A percentile compares a stretch with the other conserved stretches of the same genome.
These are phyloP conservation scores for Phytophthora podocarpi DNA, from an alignment of 352 stramenopile genomes.

Conservation along the genomic window DNA sequence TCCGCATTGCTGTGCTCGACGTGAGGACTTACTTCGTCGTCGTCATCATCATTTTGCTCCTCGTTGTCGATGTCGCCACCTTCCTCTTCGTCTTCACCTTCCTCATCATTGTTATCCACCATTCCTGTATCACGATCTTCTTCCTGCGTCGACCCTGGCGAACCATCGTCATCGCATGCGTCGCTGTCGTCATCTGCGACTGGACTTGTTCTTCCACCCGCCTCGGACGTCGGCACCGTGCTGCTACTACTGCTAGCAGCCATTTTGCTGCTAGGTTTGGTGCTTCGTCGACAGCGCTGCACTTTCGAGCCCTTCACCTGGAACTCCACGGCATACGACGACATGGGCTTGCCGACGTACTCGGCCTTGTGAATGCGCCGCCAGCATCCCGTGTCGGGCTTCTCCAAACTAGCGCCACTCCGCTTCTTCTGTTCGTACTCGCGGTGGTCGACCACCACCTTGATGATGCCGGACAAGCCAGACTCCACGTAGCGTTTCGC, in stretches of 20 bases:
- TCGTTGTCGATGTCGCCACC: background rate
- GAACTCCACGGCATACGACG: constrained; percentile 73
- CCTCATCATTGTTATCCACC: background rate
- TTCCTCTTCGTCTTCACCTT: constrained; percentile 2
- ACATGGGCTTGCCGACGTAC: constrained; percentile 66
- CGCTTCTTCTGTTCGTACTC: constrained; percentile 62
- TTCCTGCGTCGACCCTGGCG: background rate
- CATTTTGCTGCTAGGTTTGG: constrained; percentile 1
- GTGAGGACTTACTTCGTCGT: background rate
- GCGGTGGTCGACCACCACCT: constrained; percentile 89
- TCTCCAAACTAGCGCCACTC: constrained; percentile 32
- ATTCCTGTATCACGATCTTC: background rate
- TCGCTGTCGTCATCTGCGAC: background rate
- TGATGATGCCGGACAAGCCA: constrained; percentile 83
- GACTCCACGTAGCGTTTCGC: constrained; percentile 90
- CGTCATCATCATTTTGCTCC: background rate
- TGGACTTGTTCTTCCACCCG: background rate
- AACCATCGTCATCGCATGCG: background rate
- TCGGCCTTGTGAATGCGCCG: constrained; percentile 65
- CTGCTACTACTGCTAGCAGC: constrained; percentile 4
- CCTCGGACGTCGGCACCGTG: background rate
- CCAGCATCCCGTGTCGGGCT: constrained; percentile 71
- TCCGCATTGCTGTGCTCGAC: background rate
- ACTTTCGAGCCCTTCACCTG: constrained; percentile 67
- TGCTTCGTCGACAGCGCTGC: constrained; percentile 28